These are phyloP conservation scores for Penicillium sp. DNA, from an alignment of 2,329 filamentous ascomycete species.

Conservation along the genomic window DNA sequence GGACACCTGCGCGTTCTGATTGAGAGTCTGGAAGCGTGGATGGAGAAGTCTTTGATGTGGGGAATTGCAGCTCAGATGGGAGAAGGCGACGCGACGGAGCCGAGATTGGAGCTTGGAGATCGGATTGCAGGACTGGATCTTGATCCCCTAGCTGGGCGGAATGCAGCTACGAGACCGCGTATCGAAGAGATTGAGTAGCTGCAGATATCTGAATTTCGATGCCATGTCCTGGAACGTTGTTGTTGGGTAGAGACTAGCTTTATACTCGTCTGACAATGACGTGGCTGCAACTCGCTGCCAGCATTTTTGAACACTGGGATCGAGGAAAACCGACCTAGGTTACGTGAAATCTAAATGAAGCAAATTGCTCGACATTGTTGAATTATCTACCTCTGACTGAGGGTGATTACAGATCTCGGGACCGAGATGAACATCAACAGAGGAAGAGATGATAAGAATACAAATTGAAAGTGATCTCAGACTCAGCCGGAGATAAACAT, in stretches of 20 bases:
- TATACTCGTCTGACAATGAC: too few species aligned
- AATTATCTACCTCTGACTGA: not conserved
- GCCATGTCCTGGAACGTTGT: not conserved
- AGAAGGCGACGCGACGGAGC: slow-evolving; percentile 16
- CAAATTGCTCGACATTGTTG: too few species aligned
- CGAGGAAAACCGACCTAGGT: too few species aligned
- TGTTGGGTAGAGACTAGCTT: too few species aligned
- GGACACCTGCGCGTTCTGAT: slow-evolving; percentile 41
- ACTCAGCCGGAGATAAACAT: too few species aligned
- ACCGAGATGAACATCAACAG: too few species aligned
- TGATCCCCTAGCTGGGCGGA: slow-evolving; percentile 31
- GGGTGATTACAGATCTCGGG: too few species aligned
- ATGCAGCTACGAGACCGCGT: slow-evolving; percentile 14
- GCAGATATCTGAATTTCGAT: not conserved
- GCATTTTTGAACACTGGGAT: too few species aligned
- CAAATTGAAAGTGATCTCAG: too few species aligned
- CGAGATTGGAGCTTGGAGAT: slow-evolving; percentile 36
- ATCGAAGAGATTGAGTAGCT: not conserved
- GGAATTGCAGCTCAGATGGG: slow-evolving; percentile 31
- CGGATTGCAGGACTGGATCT: slow-evolving; percentile 40
- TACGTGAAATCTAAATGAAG: too few species aligned
- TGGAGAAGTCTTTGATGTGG: slow-evolving; percentile 43
- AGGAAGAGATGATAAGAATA: too few species aligned
- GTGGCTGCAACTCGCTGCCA: too few species aligned
- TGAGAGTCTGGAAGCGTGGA: slow-evolving; percentile 45